Evolutionary conservation across 805 yeast species (phyloP), one percentile per base, ranked within the genome.

Genomic region (Scheffersomyces amazonensis): DNA sequence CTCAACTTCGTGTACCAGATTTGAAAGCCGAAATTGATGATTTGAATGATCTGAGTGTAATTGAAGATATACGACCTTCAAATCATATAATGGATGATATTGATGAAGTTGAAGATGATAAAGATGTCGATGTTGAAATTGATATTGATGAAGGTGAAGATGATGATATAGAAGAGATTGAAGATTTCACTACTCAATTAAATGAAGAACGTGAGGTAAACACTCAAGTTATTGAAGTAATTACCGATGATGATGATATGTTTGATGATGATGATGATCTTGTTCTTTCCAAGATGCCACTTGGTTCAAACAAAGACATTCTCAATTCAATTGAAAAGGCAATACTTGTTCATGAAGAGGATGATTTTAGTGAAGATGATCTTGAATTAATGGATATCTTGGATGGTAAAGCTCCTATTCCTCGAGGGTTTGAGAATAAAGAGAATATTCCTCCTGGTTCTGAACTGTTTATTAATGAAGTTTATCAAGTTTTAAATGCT

Each of bases 401-500:
- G 13, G 48, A 45, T 9, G 46, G 44, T 36, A 50, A 50, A 35
- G 34, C 48, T 29, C 54, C 55, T 9, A 45, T 49, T 1, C 41
- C 47, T 6, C 32, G 21, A 9, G 35, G 46, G 3, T 39, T 41
- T 4, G 28, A 37, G 16, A 42, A 40, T 11, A 48, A 47, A 16
- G 52, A 44, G n/a, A 45, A 42, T 15, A 35, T 48, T 2, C 57
- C 60, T 11, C 56, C 62, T 1, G 71, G 69, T 1, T 48, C 62
- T 2, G 69, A 57, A 31, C 69, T 72, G 2, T 91, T 95, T 83
- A 75, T 93, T 1, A 53, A 64, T 2, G 97, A 90, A 39, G 82
- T 87, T 0, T 70, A 75, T 50, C 57, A 60, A 2, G 75, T 78
- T 9, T 65, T 93, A 22, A 69, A 70, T 16, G 59, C 71, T 5